These are phyloP conservation scores for Sordaria brevicollis DNA, from an alignment of 495 filamentous ascomycete genomes.

Conservation along the genomic window DNA sequence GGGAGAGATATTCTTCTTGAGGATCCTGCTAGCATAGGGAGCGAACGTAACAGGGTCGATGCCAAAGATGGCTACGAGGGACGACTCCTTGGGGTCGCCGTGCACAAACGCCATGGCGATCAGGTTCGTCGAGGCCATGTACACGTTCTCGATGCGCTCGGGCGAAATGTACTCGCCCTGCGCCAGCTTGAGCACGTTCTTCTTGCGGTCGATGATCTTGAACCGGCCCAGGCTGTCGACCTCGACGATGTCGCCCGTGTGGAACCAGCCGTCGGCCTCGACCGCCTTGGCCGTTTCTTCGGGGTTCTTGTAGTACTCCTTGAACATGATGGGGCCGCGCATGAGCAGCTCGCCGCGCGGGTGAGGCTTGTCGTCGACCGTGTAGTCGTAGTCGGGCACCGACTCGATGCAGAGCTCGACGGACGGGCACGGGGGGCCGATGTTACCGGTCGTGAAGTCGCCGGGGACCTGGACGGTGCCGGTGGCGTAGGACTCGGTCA, in stretches of 20 bases:
- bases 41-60: constrained; percentile 75
- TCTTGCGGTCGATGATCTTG: constrained; percentile 88
- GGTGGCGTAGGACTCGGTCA: constrained; percentile 91
- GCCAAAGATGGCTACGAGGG: constrained; percentile 79
- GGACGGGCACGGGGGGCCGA: constrained; percentile 56
- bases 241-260: constrained; percentile 80
- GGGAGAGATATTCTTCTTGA: constrained; percentile 52
- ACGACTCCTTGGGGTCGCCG: constrained; percentile 76
- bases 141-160: constrained; percentile 91
- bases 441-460: constrained; percentile 73
- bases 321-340: constrained; percentile 67
- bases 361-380: constrained; percentile 79
- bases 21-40: constrained; percentile 61
- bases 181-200: constrained; percentile 96
- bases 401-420: constrained; percentile 75
- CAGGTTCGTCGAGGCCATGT: constrained; percentile 67
- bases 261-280: constrained; percentile 90
- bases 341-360: constrained; percentile 86
- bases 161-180: constrained; percentile 98
- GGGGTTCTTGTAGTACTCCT: constrained; percentile 78
- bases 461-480: constrained; percentile 53
- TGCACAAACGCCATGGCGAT: constrained; percentile 80
- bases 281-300: constrained; percentile 78
- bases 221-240: constrained; percentile 81
- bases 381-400: constrained; percentile 93